Percentiles rank a stretch among this genome's conserved stretches.
Conservation (phyloP, 305 asterid genomes). For the Lippia alba region DNA sequence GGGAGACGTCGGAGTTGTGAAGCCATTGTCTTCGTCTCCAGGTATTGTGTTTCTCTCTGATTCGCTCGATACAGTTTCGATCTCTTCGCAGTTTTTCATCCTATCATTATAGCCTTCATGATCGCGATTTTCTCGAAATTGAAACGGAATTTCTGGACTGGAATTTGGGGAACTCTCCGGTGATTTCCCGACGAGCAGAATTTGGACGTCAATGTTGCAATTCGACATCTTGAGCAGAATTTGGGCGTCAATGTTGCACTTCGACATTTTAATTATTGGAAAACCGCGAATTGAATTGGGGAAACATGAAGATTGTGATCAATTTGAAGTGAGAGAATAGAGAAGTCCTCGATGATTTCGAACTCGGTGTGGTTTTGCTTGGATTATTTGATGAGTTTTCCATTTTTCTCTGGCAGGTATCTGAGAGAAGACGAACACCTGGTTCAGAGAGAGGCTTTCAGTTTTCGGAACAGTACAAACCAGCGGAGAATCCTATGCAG, state of each 20-base stretch:
- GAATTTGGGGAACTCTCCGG: background rate
- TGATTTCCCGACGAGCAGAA: background rate
- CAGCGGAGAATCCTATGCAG: slow-evolving; percentile 21
- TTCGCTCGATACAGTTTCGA: slow-evolving; percentile 6
- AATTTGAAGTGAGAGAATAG: too few relatives aligned
- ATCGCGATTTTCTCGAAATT: slow-evolving; percentile 1
- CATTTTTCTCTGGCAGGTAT: too few relatives aligned
- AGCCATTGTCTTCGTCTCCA: slow-evolving; percentile 48
- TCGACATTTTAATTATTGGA: background rate
- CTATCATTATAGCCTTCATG: background rate
- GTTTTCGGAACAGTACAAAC: background rate
- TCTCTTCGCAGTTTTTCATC: slow-evolving; percentile 3
- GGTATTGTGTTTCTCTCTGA: slow-evolving; percentile 1
- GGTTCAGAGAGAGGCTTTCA: background rate
- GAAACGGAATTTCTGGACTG: slow-evolving; percentile 9
- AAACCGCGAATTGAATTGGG: too few relatives aligned
- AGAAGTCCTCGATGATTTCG: too few relatives aligned
- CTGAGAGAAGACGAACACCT: background rate
- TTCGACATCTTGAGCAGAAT: background rate
- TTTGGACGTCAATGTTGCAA: slow-evolving; percentile 3
- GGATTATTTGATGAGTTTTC: too few relatives aligned
- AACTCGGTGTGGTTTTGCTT: too few relatives aligned
- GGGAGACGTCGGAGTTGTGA: slow-evolving; percentile 54
- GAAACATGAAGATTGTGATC: too few relatives aligned
- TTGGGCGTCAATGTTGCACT: background rate